Evolutionary conservation across 305 asterid genomes (phyloP), one percentile per base, ranked within the genome.

Genomic region (Fraxinus ornus): DNA sequence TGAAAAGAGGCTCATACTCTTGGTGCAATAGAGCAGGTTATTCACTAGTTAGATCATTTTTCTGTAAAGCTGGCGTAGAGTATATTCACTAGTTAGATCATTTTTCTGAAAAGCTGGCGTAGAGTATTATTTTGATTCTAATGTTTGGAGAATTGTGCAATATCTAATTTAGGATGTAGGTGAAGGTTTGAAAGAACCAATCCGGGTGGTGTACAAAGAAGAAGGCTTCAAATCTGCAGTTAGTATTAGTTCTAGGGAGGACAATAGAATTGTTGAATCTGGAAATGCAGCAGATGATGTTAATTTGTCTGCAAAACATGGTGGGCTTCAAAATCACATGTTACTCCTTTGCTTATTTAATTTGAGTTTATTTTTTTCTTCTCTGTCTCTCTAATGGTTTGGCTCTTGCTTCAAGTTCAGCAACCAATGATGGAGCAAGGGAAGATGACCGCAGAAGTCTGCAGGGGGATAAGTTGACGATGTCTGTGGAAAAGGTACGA

Each of bases 1-100:
- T 91, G 95, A 83, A 83, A 88, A 39, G 97, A 93, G 81, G 90
- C 89, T 60, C 97, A 91, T 47, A 80, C 86, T 24, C 90, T 91
- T 62, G 85, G 81, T 82, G 91, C 94, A 82, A 72, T 93, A 44
- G 90, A 91, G 85, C 94, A 91, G 98, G 97, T 94, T 89, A 84
- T 79, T 35, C 21, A 21, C 47, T 84, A 52, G 30, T 71, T 66
- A 19, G 52, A 30, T 81, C 3, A 10, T 4, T 82, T 17, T 78
- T 81, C 26, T 13, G 49, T 10, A 64, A 49, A 71, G 41, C 75
- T 80, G 22, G n/a, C 12, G 28, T 47, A 30, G 7, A 26, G 2
- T 71, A 30, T 55, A 28, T 28, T 28, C 30, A 28, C 30, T 28
- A 28, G 30, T 28, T 28, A 28, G 30, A 28, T 28, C 30, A 28